Percentiles rank a stretch among this genome's conserved stretches.
Conservation (phyloP, 345 rosid species). For the rapeseed (Brassica napus) region Da-Ae NC_063445.1:15209501-15210000, state of each 20-base stretch:
- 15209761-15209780: constrained; percentile 11
- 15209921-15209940: neutral
- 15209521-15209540: too few relatives aligned
- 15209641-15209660: neutral
- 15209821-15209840: constrained; percentile 19
- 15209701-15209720: constrained; percentile 23
- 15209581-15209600: too few relatives aligned
- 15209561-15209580: too few relatives aligned
- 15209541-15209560: too few relatives aligned
- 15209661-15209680: constrained; percentile 24
- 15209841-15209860: constrained; percentile 3
- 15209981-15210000: constrained; percentile 7
- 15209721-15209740: constrained; percentile 26
- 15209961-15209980: neutral
- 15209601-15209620: constrained; percentile 15
- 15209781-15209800: constrained; percentile 12
- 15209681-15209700: constrained; percentile 27
- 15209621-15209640: constrained; percentile 20
- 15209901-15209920: neutral
- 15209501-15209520: too few relatives aligned
- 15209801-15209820: constrained; percentile 11
- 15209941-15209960: neutral
- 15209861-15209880: neutral
- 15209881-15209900: neutral
- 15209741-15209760: constrained; percentile 23